A percentile compares a stretch with the other conserved stretches of the same genome.
These are phyloP conservation scores for Bonia amplexicaulis DNA, from an alignment of 176 grass and related monocot species.

Conservation along the genomic window DNA sequence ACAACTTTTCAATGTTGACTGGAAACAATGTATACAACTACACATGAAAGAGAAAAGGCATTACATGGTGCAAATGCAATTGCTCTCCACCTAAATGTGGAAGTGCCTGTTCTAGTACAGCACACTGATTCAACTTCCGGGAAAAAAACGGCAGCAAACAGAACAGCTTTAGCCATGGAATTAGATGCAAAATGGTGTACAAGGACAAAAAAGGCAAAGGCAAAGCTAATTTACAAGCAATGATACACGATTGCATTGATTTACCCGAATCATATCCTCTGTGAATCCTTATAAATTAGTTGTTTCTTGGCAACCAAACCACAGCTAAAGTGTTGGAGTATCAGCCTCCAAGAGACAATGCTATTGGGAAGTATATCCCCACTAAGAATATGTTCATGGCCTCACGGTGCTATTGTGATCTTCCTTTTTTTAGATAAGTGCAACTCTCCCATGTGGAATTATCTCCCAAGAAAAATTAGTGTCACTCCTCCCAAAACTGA, in stretches of 20 bases:
- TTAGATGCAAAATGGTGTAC: not conserved
- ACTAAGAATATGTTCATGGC: conserved; percentile 4
- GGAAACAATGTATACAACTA: not conserved
- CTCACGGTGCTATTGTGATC: not conserved
- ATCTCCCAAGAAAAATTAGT: not conserved
- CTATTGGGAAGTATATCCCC: not conserved
- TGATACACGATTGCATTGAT: not conserved
- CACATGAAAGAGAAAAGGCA: not conserved
- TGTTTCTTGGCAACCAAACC: not conserved
- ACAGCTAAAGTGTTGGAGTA: not conserved
- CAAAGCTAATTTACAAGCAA: not conserved
- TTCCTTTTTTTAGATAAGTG: not conserved
- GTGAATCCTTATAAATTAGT: not conserved
- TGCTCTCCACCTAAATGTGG: not conserved
- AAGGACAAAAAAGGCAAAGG: not conserved
- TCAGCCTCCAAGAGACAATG: not conserved
- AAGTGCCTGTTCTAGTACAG: not conserved
- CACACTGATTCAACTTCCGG: not conserved
- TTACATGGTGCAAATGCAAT: not conserved
- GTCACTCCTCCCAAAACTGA: not conserved
- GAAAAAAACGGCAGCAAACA: not conserved
- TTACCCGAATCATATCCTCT: not conserved
- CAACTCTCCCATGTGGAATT: not conserved
- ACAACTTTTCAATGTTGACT: not conserved
- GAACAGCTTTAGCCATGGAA: conserved; percentile 12